These are phyloP conservation scores for Primulina huaijiensis DNA, from an alignment of 257 asterid species.

Conservation along the genomic window DNA sequence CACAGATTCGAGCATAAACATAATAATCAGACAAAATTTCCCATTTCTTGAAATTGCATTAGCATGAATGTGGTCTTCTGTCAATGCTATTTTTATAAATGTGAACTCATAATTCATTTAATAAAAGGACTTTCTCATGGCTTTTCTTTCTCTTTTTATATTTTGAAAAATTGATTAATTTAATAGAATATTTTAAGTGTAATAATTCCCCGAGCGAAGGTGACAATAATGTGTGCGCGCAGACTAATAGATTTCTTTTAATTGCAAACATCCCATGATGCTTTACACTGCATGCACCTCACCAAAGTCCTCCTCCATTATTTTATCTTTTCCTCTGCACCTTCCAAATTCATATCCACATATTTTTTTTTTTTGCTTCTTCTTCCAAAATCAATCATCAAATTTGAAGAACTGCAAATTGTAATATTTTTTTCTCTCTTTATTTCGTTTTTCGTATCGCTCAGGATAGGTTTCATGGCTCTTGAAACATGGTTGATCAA, in stretches of 20 bases:
- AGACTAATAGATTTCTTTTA: background rate
- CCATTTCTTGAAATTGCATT: background rate
- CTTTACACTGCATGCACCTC: constrained; percentile 29
- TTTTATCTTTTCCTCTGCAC: constrained; percentile 46
- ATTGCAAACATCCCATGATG: constrained; percentile 60
- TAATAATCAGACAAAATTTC: background rate
- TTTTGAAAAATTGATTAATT: too few species aligned
- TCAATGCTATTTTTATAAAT: background rate
- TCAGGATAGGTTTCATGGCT: constrained; percentile 35
- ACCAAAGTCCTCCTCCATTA: constrained; percentile 34
- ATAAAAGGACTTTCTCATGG: too few species aligned
- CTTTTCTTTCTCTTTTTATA: too few species aligned
- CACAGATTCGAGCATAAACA: background rate
- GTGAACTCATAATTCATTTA: background rate
- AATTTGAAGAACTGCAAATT: constrained; percentile 25
- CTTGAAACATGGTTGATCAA: constrained; percentile 69
- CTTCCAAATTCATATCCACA: constrained; percentile 34
- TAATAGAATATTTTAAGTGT: too few species aligned
- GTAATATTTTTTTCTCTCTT: background rate
- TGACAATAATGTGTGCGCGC: too few species aligned
- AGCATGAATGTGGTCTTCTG: background rate
- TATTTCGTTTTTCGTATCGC: background rate
- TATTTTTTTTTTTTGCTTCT: constrained; percentile 5
- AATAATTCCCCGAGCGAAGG: too few species aligned
- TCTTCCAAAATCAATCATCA: constrained; percentile 20